These are phyloP conservation scores for Colletotrichum acutatum DNA, from an alignment of 2,329 filamentous ascomycete genomes.

Conservation along the genomic window DNA sequence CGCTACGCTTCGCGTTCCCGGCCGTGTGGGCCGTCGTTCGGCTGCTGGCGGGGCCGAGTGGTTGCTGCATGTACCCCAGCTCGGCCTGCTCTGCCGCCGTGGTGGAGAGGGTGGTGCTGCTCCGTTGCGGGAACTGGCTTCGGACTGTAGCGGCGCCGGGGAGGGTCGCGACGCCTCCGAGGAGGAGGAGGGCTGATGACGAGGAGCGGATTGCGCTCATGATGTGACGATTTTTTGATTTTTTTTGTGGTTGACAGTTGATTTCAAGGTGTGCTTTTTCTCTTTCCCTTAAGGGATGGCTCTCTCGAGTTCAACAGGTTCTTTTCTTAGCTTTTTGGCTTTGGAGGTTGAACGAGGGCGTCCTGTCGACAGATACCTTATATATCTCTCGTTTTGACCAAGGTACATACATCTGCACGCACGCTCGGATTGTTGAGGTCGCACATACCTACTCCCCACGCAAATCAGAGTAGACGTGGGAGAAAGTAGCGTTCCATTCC, in stretches of 20 bases:
- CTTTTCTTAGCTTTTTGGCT: neutral
- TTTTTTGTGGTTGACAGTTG: too few relatives aligned
- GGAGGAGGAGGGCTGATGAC: constrained; percentile 37
- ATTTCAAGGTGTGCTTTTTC: neutral
- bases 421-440: constrained; percentile 21
- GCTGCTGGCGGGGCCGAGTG: constrained; percentile 23
- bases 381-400: neutral
- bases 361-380: neutral
- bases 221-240: neutral
- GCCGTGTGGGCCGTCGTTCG: neutral
- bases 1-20: neutral
- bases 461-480: neutral
- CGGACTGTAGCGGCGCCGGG: constrained; percentile 38
- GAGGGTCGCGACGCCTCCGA: constrained; percentile 38
- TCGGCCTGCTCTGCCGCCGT: constrained; percentile 18
- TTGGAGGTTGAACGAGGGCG: too few relatives aligned
- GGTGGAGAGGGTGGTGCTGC: neutral
- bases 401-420: neutral
- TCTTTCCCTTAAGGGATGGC: neutral
- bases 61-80: constrained; percentile 32
- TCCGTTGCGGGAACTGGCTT: constrained; percentile 24
- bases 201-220: constrained; percentile 32
- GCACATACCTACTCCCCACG: constrained; percentile 14
- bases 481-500: constrained; percentile 4
- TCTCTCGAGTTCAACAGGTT: too few relatives aligned